phyloP scores from a whole-genome alignment of 2,329 filamentous ascomycete species.

The Aspergillus floridensis region DNA sequence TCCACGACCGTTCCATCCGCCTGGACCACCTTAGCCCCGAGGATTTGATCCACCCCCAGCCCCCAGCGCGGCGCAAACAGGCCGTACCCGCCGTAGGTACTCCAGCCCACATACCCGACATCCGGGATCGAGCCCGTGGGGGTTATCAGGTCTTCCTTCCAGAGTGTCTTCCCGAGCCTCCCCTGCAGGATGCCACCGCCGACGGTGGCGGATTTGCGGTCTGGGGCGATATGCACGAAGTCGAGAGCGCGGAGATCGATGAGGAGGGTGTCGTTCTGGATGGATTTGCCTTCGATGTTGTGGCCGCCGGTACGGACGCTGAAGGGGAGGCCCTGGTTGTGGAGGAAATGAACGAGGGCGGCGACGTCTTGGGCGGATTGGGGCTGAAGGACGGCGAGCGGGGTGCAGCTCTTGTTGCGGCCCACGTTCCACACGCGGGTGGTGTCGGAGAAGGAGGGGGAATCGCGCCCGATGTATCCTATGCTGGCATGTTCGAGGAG shows the following conservation, averaged over 20 bases:
- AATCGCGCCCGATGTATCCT: constrained; percentile 4
- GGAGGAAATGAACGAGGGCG: constrained; percentile 10
- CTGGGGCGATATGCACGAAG: constrained; percentile 6
- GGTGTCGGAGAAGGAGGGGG: constrained; percentile 3
- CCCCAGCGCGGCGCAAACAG: constrained; percentile 28
- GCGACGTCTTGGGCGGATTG: constrained; percentile 10
- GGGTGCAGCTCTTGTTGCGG: constrained; percentile 2
- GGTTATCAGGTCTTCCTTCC: constrained; percentile 11
- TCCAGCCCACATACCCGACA: constrained; percentile 40
- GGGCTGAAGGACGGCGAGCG: constrained; percentile 13
- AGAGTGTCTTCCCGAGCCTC: constrained; percentile 9
- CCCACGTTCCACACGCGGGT: constrained; percentile 5
- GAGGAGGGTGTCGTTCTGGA: constrained; percentile 8
- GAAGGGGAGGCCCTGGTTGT: constrained; percentile 9
- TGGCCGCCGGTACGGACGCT: constrained; percentile 21
- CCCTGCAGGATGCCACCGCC: constrained; percentile 15
- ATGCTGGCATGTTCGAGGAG: too few relatives aligned
- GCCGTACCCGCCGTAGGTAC: constrained; percentile 38
- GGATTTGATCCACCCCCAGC: constrained; percentile 39
- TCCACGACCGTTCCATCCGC: constrained; percentile 12
- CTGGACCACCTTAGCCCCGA: constrained; percentile 23
- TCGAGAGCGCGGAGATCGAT: constrained; percentile 18
- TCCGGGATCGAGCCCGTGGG: constrained; percentile 11
- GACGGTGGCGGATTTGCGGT: constrained; percentile 10
- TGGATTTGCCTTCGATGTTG: constrained; percentile 14